These are phyloP conservation scores for Kernera saxatilis DNA, from an alignment of 345 rosid species.

Conservation along the genomic window DNA sequence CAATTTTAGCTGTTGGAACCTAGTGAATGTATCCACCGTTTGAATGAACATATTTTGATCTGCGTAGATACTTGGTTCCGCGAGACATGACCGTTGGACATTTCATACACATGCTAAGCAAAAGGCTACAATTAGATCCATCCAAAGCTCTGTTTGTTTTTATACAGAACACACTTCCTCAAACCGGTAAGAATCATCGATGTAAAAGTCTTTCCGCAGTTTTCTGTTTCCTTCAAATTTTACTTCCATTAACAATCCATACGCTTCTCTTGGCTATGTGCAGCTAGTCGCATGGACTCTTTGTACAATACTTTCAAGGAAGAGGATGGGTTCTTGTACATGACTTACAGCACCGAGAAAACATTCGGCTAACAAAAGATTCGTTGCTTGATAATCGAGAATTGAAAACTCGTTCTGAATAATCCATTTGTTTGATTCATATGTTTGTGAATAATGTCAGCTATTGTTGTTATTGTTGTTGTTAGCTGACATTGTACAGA, in stretches of 20 bases:
- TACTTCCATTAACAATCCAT: not conserved
- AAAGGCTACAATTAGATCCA: conserved; percentile 47
- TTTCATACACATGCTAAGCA: conserved; percentile 59
- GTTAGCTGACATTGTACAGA: conserved; percentile 28
- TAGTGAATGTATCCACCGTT: not conserved
- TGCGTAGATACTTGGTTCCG: conserved; percentile 47
- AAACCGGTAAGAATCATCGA: conserved; percentile 44
- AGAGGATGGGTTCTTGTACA: conserved; percentile 64
- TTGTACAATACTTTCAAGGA: conserved; percentile 64
- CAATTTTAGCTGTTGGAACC: not conserved
- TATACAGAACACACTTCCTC: conserved; percentile 69
- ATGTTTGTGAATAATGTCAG: conserved; percentile 29
- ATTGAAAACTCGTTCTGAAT: not conserved
- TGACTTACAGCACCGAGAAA: conserved; percentile 87
- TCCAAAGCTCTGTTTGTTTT: conserved; percentile 63
- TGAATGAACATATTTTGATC: not conserved
- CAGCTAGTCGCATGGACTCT: conserved; percentile 55
- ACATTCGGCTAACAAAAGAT: conserved; percentile 43
- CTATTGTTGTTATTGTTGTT: conserved; percentile 15
- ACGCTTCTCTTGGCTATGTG: not conserved
- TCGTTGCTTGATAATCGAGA: not conserved
- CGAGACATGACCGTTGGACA: conserved; percentile 83
- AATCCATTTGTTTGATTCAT: conserved; percentile 24
- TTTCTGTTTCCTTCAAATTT: not conserved
- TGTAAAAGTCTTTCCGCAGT: not conserved